phyloP scores from a whole-genome alignment of 352 stramenopile genomes.

The Globisporangium yorkense region DNA sequence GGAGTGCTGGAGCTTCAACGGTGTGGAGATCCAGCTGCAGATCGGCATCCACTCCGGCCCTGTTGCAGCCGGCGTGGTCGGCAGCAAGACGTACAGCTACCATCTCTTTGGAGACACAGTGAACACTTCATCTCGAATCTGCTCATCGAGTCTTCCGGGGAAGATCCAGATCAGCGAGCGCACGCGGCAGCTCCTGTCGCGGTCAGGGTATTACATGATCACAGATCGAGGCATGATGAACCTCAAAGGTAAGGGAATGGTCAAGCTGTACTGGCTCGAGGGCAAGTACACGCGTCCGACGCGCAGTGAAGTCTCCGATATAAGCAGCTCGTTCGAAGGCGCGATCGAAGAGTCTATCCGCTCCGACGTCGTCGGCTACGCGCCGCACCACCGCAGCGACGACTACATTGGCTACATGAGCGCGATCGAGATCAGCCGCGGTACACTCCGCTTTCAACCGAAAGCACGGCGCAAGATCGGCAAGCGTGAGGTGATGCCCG shows the following conservation, averaged over 20 bases:
- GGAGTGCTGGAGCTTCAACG: conserved; percentile 66
- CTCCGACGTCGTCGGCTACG: conserved; percentile 22
- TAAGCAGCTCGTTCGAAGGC: conserved; percentile 30
- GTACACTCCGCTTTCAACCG: conserved; percentile 42
- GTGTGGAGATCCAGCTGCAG: conserved; percentile 68
- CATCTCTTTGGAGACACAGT: conserved; percentile 84
- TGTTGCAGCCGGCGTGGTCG: conserved; percentile 78
- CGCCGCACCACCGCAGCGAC: conserved; percentile 44
- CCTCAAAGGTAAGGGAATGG: conserved; percentile 68
- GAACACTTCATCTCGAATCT: conserved; percentile 78
- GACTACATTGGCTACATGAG: conserved; percentile 61
- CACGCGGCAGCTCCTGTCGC: conserved; percentile 38
- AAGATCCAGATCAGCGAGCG: conserved; percentile 69
- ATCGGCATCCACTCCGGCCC: conserved; percentile 81
- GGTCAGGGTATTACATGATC: conserved; percentile 44
- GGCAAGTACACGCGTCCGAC: conserved; percentile 29
- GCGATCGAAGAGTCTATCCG: conserved; percentile 52
- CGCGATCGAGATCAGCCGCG: conserved; percentile 42
- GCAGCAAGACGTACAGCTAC: conserved; percentile 76
- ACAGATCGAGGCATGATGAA: conserved; percentile 59
- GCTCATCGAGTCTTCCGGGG: conserved; percentile 53
- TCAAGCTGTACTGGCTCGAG: conserved; percentile 65
- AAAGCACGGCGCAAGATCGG: conserved; percentile 18
- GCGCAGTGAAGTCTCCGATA: conserved; percentile 17
- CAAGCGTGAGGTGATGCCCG: neutral